Evolutionary conservation across 2,329 filamentous ascomycete genomes (phyloP), one percentile per base, ranked within the genome.

Genomic region (Alternaria solani): DNA sequence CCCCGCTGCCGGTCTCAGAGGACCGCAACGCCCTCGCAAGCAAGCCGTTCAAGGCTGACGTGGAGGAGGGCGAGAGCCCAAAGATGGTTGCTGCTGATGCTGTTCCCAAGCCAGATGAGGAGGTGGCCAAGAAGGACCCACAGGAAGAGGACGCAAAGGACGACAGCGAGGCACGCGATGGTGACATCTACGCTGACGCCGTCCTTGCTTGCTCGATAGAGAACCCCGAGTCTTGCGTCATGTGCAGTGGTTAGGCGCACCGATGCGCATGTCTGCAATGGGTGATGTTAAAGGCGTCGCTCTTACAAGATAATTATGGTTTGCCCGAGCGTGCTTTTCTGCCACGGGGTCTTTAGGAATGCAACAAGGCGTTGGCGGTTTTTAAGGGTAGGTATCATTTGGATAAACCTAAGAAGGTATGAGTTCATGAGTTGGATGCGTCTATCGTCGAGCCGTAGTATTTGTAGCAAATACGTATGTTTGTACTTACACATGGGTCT

Each of bases 171-270:
- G 89, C 90, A 68, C 87, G 91, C 11, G 94, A 97, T 79, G 88
- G 88, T 51, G 94, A 99, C 77, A 99, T 99, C 71, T 99, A 97
- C 80, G 94, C 94, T 0, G 92, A 98, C 70, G 92, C 94, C 59
- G 94, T 92, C 16, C 84, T 99, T 77, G 88, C 89, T 72, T 99
- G 95, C 85, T 97, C 94, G 82, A 98, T 99, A 79, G 94, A 98
- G 78, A 97, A 98, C 84, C 93, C 91, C 70, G 95, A 99, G 79
- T 86, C 90, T 48, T 99, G 95, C 79, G 79, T 97, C 67, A 98
- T 99, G 95, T 99, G 95, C 89, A 96, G 92, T 81, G 94, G 94
- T 84, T 98, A 87, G 80, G 28, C 14, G 5, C 9, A 16, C 2
- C 49, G 44, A 20, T 55, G 20, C 16, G 28, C 32, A 16, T 49